Evolutionary conservation across 805 yeast species (phyloP), one percentile per base, ranked within the genome.

Genomic region (Kodamaea restingae): DNA sequence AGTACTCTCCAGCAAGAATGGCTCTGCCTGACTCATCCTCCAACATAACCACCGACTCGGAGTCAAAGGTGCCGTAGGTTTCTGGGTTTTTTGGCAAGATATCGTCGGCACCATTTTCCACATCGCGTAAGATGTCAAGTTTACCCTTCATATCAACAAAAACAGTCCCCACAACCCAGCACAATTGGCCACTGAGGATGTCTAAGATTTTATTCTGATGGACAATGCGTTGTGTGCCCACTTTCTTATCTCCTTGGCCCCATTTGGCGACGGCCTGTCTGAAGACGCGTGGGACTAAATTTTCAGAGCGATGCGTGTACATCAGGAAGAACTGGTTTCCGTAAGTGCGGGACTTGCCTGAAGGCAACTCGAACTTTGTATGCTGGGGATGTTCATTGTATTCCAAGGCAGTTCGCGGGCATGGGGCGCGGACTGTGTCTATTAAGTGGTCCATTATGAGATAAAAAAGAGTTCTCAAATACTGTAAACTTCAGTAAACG

Each of bases 1-100:
- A 70, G 22, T 81, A 59, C 15, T 53, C 69, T 18, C 88, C 90
- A 32, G 77, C 77, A 15, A 93, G 62, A 22, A 78, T 58, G 5
- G 95, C 81, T 36, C 98, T 70, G 3, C 98, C 98, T 40, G 88
- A 80, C 52, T 88, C 96, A 61, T 93, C 98, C 58, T 93, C 98
- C 25, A 93, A 57, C 81, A 81, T 78, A 18, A 85, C 54, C 28
- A 49, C 56, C 0, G 78, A 74, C 7, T 71, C 63, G 44, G 82
- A 83, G 20, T 78, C 58, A 5, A 65, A 51, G 37, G 59, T 41
- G 55, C 70, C 54, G 34, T 54, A 50, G 47, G 54, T 45, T 39
- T 61, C 2, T 67, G 75, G 24, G 61, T 58, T 36, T 49, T 52
- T 43, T 2, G 76, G 76, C 36, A 75, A 60, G 9, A 70, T 70